These are phyloP conservation scores for Blastocystis sp. DNA, from an alignment of 352 stramenopile genomes.

Conservation along the genomic window DNA sequence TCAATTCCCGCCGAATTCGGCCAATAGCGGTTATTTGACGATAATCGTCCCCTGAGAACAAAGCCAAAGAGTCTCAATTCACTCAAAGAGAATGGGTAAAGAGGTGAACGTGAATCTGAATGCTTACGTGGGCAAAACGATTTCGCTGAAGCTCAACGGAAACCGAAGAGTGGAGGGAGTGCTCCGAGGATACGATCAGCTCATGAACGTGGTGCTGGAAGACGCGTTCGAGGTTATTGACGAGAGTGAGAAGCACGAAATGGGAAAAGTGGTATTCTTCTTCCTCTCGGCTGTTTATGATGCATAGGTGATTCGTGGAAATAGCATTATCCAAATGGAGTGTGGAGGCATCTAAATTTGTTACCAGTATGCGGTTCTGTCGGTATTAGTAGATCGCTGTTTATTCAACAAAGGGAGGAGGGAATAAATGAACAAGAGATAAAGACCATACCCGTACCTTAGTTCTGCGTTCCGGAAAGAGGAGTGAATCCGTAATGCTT, in stretches of 20 bases:
- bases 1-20: neutral
- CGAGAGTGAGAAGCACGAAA: constrained; percentile 60
- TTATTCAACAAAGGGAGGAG: constrained; percentile 29
- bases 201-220: constrained; percentile 85
- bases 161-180: constrained; percentile 83
- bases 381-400: neutral
- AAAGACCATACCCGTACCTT: constrained; percentile 7
- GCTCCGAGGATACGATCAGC: constrained; percentile 83
- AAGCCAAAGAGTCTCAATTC: neutral
- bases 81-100: constrained; percentile 15
- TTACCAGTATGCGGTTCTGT: constrained; percentile 29
- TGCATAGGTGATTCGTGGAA: constrained; percentile 80
- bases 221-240: constrained; percentile 77
- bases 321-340: constrained; percentile 85
- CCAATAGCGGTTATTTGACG: neutral
- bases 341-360: constrained; percentile 75
- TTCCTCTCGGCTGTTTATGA: neutral
- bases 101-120: constrained; percentile 76
- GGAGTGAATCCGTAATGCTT: constrained; percentile 42
- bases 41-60: neutral
- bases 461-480: constrained; percentile 29
- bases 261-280: constrained; percentile 57
- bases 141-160: constrained; percentile 83
- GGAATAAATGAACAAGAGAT: constrained; percentile 40
- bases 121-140: constrained; percentile 83